These are phyloP conservation scores for Diplogelasinospora grovesii DNA, from an alignment of 495 filamentous ascomycete genomes.

Conservation along the genomic window DNA sequence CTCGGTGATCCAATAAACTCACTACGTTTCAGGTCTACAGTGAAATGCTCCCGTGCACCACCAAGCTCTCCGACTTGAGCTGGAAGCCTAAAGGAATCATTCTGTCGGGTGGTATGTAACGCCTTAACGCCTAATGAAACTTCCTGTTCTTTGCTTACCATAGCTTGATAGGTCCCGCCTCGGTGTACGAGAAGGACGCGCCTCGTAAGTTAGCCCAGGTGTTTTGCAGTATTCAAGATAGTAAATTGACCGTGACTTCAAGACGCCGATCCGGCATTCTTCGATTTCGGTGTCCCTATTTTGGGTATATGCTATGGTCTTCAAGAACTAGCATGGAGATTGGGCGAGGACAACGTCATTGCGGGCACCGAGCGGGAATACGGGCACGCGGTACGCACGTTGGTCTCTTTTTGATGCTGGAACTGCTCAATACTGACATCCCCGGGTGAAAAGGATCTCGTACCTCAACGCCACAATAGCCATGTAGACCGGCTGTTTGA, in stretches of 20 bases:
- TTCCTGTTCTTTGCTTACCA: no score
- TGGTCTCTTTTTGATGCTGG: no score
- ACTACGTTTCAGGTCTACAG: no score
- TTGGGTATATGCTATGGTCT: slow-evolving; percentile 62
- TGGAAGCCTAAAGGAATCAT: slow-evolving; percentile 82
- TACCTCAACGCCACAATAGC: slow-evolving; percentile 32
- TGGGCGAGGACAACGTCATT: slow-evolving; percentile 60
- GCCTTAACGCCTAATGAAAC: background rate
- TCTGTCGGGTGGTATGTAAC: slow-evolving; percentile 55
- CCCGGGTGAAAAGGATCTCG: no score
- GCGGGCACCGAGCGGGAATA: slow-evolving; percentile 56
- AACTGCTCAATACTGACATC: no score
- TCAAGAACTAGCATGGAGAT: slow-evolving; percentile 72
- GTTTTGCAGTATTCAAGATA: no score
- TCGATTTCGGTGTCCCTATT: slow-evolving; percentile 55
- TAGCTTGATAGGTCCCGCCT: slow-evolving; percentile 30
- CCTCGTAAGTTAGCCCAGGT: no score
- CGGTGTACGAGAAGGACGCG: slow-evolving; percentile 23
- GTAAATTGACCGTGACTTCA: no score
- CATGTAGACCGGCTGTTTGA: slow-evolving; percentile 70
- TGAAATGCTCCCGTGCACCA: slow-evolving; percentile 91
- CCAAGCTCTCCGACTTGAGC: slow-evolving; percentile 68
- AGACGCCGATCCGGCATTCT: slow-evolving; percentile 66
- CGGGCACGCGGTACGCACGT: background rate
- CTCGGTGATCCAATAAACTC: no score